Percentiles rank a stretch among this genome's conserved stretches.
Conservation (phyloP, 768 basidiomycete genomes). For the Rhodotorula sphaerocarpa region DNA sequence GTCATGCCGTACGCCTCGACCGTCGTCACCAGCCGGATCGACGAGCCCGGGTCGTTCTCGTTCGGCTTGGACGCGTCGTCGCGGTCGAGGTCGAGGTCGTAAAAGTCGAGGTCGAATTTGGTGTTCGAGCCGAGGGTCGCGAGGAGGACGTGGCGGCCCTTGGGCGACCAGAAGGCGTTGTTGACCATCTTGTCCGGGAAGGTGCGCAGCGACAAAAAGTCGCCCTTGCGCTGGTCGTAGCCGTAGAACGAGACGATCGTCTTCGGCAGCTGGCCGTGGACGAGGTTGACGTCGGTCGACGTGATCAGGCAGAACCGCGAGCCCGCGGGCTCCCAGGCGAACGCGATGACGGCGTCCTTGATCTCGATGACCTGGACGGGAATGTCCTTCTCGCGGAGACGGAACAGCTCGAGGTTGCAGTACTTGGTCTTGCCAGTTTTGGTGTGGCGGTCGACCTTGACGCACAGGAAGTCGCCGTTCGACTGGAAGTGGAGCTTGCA, state of each 20-base stretch:
- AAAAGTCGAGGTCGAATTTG: slow-evolving; percentile 97
- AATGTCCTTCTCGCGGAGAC: slow-evolving; percentile 91
- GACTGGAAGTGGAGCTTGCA: slow-evolving; percentile 99
- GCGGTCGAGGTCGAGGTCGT: slow-evolving; percentile 86
- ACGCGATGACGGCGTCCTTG: slow-evolving; percentile 91
- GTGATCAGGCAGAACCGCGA: slow-evolving; percentile 93
- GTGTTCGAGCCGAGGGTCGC: slow-evolving; percentile 89
- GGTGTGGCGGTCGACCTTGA: slow-evolving; percentile 96
- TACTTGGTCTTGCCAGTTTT: slow-evolving; percentile 98
- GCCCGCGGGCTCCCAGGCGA: slow-evolving; percentile 98
- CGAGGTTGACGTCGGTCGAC: slow-evolving; percentile 86
- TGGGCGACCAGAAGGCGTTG: slow-evolving; percentile 91
- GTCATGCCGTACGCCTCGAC: slow-evolving; percentile 96
- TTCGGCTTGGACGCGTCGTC: slow-evolving; percentile 48
- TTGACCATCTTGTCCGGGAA: slow-evolving; percentile 69
- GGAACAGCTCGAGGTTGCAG: slow-evolving; percentile 96
- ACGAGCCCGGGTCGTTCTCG: slow-evolving; percentile 71
- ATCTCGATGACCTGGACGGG: slow-evolving; percentile 96
- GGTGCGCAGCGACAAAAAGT: slow-evolving; percentile 80
- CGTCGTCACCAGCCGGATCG: slow-evolving; percentile 73
- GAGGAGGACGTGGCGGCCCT: slow-evolving; percentile 88
- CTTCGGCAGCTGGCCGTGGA: slow-evolving; percentile 84
- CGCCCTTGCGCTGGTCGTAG: slow-evolving; percentile 79
- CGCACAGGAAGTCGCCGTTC: slow-evolving; percentile 94
- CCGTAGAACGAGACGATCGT: slow-evolving; percentile 95